Conservation (phyloP, 768 basidiomycete genomes). For the Macrolepiota dolichaula region DNA sequence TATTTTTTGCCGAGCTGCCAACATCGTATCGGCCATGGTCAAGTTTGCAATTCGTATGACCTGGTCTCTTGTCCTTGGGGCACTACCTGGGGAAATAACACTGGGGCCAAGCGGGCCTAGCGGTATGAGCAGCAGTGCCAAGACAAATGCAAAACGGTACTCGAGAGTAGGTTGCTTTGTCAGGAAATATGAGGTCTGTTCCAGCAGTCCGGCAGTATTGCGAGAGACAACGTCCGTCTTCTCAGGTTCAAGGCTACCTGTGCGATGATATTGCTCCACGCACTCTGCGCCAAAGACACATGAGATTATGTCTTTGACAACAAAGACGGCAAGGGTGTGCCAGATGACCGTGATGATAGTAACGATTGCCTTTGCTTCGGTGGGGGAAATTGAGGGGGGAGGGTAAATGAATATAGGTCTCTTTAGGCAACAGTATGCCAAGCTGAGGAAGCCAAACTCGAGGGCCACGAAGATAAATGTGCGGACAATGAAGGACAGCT, state of each 20-base stretch:
- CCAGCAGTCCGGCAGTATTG: background rate
- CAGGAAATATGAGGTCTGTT: background rate
- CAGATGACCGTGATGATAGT: background rate
- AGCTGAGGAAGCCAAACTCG: background rate
- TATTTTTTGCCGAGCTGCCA: background rate
- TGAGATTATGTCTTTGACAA: background rate
- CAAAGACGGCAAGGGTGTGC: background rate
- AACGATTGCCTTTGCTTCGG: background rate
- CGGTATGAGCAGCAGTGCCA: background rate
- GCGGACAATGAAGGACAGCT: background rate
- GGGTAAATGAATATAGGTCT: background rate
- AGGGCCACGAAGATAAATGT: background rate
- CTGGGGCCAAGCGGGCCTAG: background rate
- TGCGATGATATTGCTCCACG: background rate
- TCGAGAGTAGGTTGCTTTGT: background rate
- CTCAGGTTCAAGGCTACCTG: background rate
- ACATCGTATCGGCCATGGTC: background rate
- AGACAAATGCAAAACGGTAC: background rate
- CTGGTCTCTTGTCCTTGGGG: background rate
- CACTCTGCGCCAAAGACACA: background rate
- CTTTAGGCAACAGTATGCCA: background rate
- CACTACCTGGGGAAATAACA: background rate
- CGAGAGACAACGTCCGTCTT: background rate
- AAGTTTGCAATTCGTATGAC: background rate
- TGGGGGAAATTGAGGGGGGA: background rate